Conservation (phyloP, 306 rosid genomes). For the Adenanthera pavonina region DNA sequence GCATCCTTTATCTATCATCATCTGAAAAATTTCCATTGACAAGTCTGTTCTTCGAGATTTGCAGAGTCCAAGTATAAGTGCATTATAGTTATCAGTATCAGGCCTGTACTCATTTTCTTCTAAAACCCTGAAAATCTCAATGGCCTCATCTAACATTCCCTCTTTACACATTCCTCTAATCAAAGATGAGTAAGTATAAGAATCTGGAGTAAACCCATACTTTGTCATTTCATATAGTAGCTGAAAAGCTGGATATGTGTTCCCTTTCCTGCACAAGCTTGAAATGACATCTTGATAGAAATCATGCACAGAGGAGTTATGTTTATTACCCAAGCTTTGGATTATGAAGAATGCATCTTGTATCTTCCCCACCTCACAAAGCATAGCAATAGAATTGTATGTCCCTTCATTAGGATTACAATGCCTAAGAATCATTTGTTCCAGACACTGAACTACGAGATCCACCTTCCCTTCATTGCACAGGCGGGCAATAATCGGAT, state of each 20-base stretch:
- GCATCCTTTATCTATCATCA: constrained; percentile 69
- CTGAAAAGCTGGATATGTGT: constrained; percentile 86
- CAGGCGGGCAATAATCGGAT: constrained; percentile 74
- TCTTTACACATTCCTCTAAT: constrained; percentile 88
- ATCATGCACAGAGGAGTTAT: constrained; percentile 55
- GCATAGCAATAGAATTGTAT: constrained; percentile 73
- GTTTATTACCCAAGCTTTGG: constrained; percentile 68
- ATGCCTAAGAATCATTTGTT: constrained; percentile 64
- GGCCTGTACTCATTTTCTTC: constrained; percentile 70
- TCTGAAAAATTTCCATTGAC: constrained; percentile 64
- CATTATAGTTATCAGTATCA: constrained; percentile 72
- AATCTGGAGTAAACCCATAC: constrained; percentile 80
- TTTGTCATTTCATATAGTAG: constrained; percentile 80
- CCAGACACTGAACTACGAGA: constrained; percentile 67
- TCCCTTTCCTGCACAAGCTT: constrained; percentile 82
- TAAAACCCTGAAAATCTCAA: constrained; percentile 74
- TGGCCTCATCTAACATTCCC: constrained; percentile 86
- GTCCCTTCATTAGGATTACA: constrained; percentile 80
- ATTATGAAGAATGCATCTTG: constrained; percentile 74
- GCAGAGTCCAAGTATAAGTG: constrained; percentile 80
- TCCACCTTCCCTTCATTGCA: constrained; percentile 79
- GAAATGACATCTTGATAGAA: constrained; percentile 68
- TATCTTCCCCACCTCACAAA: constrained; percentile 75
- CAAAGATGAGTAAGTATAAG: constrained; percentile 81
- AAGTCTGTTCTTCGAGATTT: constrained; percentile 68